phyloP scores from a whole-genome alignment of 805 yeast genomes.

The Ogataea paraovalis region DNA sequence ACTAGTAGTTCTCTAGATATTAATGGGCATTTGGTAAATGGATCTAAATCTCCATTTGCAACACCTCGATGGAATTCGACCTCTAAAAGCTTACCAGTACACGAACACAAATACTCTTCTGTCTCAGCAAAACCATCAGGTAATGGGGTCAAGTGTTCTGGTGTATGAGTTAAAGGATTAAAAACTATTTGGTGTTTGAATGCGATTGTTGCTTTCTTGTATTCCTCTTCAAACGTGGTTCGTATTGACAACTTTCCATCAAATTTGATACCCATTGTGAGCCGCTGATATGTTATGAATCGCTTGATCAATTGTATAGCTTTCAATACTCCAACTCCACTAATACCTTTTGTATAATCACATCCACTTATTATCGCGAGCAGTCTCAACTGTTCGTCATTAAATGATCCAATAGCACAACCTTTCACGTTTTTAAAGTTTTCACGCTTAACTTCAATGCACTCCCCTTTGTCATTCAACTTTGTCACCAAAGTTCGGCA shows the following conservation, averaged over 20 bases:
- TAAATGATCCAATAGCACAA: constrained; percentile 44
- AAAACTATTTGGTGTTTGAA: constrained; percentile 85
- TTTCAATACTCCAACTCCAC: constrained; percentile 73
- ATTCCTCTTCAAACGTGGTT: constrained; percentile 53
- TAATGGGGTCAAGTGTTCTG: constrained; percentile 58
- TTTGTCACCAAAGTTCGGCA: constrained; percentile 74
- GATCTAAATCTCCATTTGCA: constrained; percentile 66
- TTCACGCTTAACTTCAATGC: constrained; percentile 62
- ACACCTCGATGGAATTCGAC: constrained; percentile 48
- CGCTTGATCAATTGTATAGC: constrained; percentile 61
- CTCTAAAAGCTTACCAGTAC: constrained; percentile 44
- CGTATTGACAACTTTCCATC: constrained; percentile 62
- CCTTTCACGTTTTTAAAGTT: constrained; percentile 38
- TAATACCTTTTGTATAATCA: constrained; percentile 87
- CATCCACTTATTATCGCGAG: constrained; percentile 94
- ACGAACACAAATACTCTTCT: constrained; percentile 25
- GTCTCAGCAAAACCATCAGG: constrained; percentile 37
- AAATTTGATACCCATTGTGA: constrained; percentile 51
- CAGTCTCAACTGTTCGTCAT: constrained; percentile 57
- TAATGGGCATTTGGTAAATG: constrained; percentile 48
- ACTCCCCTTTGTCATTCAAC: constrained; percentile 62
- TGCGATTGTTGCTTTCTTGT: constrained; percentile 65
- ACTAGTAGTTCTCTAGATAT: constrained; percentile 44
- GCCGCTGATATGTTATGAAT: constrained; percentile 48
- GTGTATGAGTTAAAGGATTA: constrained; percentile 48